Percentiles rank a stretch among this genome's conserved stretches.
Conservation (phyloP, 495 filamentous ascomycete species). For the Hypoxylon trugodes region DNA sequence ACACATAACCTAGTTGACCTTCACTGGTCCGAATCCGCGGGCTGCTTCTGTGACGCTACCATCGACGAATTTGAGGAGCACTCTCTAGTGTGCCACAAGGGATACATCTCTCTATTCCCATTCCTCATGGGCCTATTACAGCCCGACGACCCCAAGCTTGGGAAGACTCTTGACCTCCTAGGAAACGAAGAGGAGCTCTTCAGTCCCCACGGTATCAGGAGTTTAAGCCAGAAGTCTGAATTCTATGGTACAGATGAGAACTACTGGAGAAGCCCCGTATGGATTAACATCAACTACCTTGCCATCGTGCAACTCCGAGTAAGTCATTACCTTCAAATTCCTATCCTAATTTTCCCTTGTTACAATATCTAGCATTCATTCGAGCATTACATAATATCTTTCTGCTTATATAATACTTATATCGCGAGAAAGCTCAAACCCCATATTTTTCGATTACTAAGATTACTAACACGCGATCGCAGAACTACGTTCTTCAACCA, state of each 20-base stretch:
- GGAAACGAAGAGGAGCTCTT: slow-evolving; percentile 85
- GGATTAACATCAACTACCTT: slow-evolving; percentile 98
- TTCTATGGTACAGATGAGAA: slow-evolving; percentile 92
- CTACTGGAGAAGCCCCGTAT: slow-evolving; percentile 95
- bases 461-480: slow-evolving; percentile 29
- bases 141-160: slow-evolving; percentile 75
- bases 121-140: slow-evolving; percentile 82
- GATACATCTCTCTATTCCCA: slow-evolving; percentile 93
- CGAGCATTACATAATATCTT: too few species aligned
- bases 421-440: too few species aligned
- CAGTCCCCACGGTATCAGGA: slow-evolving; percentile 84
- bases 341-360: too few species aligned
- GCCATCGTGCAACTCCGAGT: slow-evolving; percentile 84
- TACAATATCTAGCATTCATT: too few species aligned
- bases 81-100: slow-evolving; percentile 90
- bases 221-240: slow-evolving; percentile 82
- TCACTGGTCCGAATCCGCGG: slow-evolving; percentile 82
- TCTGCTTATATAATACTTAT: too few species aligned
- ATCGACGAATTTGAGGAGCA: slow-evolving; percentile 96
- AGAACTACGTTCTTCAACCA: slow-evolving; percentile 64
- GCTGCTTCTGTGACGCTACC: slow-evolving; percentile 93
- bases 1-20: slow-evolving; percentile 89
- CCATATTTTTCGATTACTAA: slow-evolving; percentile 28
- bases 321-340: slow-evolving; percentile 43
- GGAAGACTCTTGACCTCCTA: slow-evolving; percentile 77